phyloP scores from a whole-genome alignment of 2,329 filamentous ascomycete genomes.

The Calonectria crousiana region DNA sequence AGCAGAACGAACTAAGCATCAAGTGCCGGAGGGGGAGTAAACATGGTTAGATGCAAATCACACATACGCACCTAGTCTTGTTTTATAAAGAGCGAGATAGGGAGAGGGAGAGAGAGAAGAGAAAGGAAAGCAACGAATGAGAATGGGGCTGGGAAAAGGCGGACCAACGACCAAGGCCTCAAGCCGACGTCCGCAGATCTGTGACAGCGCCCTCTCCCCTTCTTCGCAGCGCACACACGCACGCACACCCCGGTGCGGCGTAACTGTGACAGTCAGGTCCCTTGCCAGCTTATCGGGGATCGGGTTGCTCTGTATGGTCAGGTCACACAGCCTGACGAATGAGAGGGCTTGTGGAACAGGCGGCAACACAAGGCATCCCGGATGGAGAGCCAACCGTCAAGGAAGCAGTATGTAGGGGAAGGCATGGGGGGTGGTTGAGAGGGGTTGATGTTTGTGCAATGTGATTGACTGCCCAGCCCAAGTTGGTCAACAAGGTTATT shows the following conservation, averaged over 20 bases:
- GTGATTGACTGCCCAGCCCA: neutral
- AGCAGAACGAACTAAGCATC: neutral
- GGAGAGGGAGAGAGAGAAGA: neutral
- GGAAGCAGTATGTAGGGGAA: neutral
- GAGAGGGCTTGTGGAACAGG: neutral
- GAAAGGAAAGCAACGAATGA: neutral
- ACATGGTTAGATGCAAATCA: slow-evolving; percentile 1
- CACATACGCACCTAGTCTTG: neutral
- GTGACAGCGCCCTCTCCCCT: neutral
- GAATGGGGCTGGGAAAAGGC: neutral
- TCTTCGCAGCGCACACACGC: neutral
- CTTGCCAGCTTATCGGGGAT: slow-evolving; percentile 5
- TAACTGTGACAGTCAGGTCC: neutral
- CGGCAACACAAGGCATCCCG: neutral
- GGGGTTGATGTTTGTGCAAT: neutral
- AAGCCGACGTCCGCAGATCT: neutral
- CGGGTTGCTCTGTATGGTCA: neutral
- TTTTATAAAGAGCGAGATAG: neutral
- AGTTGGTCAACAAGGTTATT: neutral
- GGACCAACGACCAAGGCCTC: neutral
- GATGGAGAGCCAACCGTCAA: neutral
- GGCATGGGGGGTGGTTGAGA: neutral
- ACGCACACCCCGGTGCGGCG: neutral
- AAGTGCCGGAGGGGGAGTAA: neutral
- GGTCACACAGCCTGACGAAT: neutral